Base-by-base conservation (phyloP, 345 rosid genomes). In the Gossypium stocksii region DNA sequence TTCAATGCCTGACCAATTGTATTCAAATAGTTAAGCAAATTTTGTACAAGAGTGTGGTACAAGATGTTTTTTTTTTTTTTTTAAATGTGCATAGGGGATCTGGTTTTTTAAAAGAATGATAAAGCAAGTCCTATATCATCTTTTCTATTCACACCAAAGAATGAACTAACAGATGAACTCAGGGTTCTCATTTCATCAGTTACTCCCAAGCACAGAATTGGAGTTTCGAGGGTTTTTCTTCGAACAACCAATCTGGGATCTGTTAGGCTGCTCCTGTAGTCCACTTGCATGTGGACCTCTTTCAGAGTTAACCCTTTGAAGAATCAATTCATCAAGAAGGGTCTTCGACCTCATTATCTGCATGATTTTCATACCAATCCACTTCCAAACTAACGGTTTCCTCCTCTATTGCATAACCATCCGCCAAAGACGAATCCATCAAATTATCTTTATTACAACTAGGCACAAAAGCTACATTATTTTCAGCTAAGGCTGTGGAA, bases 221-320 rank as follows among this genome's bases (percentile, higher is more conserved):
- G 77, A 93, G 95, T 74, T 87, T 85, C 5, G 87, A 80, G 3
- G 99, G 99, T 72, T 85, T 76, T 91, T 93, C 77, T 96, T 86
- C 15, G 91, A 93, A 25, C 96, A 93, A 65, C 99, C 91, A 1
- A 93, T 93, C 29, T 94, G 85, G 98, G 99, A 97, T 69, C 99
- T 34, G 7, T 34, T 34, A 34, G 41, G 41, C 98, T 38, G 97
- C 99, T 63, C 99, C 97, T 12, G 99, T 87, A 41, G 96, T 91
- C 99, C 99, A 91, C 72, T 78, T 89, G 85, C 89, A 86, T 29
- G 95, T 48, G 15, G 15, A 2, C 52, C 52, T 48, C 15, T 48
- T 48, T 3, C 16, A 51, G 17, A 51, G 56, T 16, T 51, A 16
- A 51, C 16, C 17, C 56, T 57, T 74, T 82, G 78, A 7, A 87